These are phyloP conservation scores for Coniochaeta prunicola DNA, from an alignment of 2,329 filamentous ascomycete species.

Conservation along the genomic window DNA sequence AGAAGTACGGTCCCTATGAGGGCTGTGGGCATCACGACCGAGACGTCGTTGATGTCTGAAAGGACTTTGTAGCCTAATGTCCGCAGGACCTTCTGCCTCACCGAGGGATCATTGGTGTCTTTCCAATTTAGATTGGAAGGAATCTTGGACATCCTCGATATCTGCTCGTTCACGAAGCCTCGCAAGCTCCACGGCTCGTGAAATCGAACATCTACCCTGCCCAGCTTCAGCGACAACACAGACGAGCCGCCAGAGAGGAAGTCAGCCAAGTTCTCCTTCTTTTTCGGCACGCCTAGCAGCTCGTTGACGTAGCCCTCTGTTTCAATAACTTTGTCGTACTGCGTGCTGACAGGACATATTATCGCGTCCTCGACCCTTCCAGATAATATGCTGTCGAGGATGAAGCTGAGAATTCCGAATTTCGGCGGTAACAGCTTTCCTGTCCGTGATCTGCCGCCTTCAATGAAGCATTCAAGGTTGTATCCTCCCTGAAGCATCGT, in stretches of 20 bases:
- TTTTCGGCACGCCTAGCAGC: constrained; percentile 87
- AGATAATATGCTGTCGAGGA: constrained; percentile 83
- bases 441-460: constrained; percentile 86
- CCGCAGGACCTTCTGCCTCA: constrained; percentile 67
- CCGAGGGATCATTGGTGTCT: constrained; percentile 40
- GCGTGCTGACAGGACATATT: constrained; percentile 91
- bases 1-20: constrained; percentile 90
- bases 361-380: constrained; percentile 85
- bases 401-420: constrained; percentile 88
- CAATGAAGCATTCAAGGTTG: constrained; percentile 97
- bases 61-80: constrained; percentile 89
- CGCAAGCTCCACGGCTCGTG: constrained; percentile 92
- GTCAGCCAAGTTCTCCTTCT: constrained; percentile 85
- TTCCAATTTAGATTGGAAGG: constrained; percentile 40
- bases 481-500: constrained; percentile 83
- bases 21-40: constrained; percentile 96
- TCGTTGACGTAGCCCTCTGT: constrained; percentile 96
- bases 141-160: constrained; percentile 47
- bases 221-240: constrained; percentile 79
- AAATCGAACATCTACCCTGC: constrained; percentile 90
- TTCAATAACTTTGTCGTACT: constrained; percentile 98
- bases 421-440: constrained; percentile 92
- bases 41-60: constrained; percentile 90
- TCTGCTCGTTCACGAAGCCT: constrained; percentile 72
- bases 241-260: constrained; percentile 82